Evolutionary conservation across 75 land plant genomes (phyloP), one percentile per base, ranked within the genome.

Genomic region (Pinus tabuliformis): DNA sequence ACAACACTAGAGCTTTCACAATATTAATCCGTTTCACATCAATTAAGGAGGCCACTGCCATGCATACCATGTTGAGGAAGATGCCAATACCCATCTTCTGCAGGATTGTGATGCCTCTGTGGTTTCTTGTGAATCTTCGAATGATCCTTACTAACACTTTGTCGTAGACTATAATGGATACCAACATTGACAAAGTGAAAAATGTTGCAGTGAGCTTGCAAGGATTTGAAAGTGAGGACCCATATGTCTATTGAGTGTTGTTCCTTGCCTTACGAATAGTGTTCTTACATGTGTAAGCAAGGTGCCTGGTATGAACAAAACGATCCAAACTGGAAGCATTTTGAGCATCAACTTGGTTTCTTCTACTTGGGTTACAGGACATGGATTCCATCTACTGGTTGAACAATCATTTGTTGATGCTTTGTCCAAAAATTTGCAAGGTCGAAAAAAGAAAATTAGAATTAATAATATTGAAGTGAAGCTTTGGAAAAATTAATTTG

Each of bases 361-460:
- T 72, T 95, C 98, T 21, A 95, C 95, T 66, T 92, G 87, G 7
- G 98, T 92, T 26, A 95, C 98, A 3, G 95, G 58, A 86, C 91
- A 95, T 1, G 88, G 63, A 62, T 37, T 73, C 95, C 95, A 90
- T 36, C 85, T 77, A 36, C 73, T 77, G 6, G 22, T 81, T 68
- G 79, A n/a, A 1, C 81, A 82, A 14, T 73, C 72, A 49, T 79
- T 79, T 3, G 86, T 83, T 0, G 89, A 79, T 37, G 98, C 98
- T 82, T 83, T 90, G 83, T 86, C 88, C 9, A 95, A 74, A 39
- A 83, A 84, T 82, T 95, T 94, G 83, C 77, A 4, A 28, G 16
- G 3, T 15, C 13, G 14, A 63, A 16, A 33, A 6, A 22, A 26
- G 26, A 26, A 26, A 0, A 26, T 33, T 33, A 33, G 33, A 33